Evolutionary conservation across 129 eudicot species (phyloP).

Genomic region (Helianthus annuus): DNA sequence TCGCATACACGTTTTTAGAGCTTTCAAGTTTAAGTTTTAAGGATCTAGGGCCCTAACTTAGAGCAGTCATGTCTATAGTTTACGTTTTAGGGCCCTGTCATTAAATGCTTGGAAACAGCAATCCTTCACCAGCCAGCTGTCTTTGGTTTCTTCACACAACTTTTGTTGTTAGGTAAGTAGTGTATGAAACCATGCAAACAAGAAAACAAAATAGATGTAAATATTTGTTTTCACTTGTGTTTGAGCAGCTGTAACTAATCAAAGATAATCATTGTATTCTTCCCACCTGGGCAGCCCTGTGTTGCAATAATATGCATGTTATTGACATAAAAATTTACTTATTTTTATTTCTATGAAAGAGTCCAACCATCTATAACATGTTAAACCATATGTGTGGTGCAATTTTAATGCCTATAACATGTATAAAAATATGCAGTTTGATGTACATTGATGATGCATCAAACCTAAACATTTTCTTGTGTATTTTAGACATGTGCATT

Average conservation of each 20-base stretch:
- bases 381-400: not conserved
- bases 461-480: too few species aligned
- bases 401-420: not conserved
- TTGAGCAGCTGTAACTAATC: not conserved
- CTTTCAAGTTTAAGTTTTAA: too few species aligned
- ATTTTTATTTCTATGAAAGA: not conserved
- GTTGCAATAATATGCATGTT: not conserved
- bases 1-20: too few species aligned
- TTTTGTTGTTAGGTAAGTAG: not conserved
- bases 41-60: too few species aligned
- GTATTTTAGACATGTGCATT: too few species aligned
- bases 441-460: too few species aligned
- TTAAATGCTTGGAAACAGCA: not conserved
- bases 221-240: not conserved
- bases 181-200: not conserved
- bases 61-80: too few species aligned
- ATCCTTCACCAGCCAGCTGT: constrained; percentile 6
- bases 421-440: too few species aligned
- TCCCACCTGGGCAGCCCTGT: not conserved
- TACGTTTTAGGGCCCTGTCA: too few species aligned
- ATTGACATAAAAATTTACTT: not conserved
- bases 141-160: constrained; percentile 3
- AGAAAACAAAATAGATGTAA: not conserved
- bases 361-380: not conserved
- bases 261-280: not conserved